Evolutionary conservation across 306 rosid genomes (phyloP), one percentile per base, ranked within the genome.

Genomic region (Glycine latifolia): DNA sequence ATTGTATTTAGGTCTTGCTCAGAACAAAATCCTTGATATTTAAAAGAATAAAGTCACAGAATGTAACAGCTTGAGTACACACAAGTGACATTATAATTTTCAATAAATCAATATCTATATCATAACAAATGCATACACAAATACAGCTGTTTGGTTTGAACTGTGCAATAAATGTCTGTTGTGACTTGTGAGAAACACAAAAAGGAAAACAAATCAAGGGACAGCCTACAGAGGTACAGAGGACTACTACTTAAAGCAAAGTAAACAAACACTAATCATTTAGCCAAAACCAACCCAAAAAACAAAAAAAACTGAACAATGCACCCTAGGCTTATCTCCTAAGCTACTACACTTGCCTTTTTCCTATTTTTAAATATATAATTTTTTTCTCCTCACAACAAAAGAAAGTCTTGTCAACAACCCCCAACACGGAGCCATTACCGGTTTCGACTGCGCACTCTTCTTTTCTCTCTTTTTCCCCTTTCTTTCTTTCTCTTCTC

Each of bases 371-470:
- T 82, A 86, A 80, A 81, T 80, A 83, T 79, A 80, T n/a, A n/a
- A n/a, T 13, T 73, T 17, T 13, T 79, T 14, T 74, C 67, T 72
- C 65, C 71, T 11, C 69, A 76, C 72, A 0, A 26, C 31, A 68
- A 84, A 89, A 89, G 85, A 86, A 80, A 77, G 88, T 87, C 89
- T 87, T 86, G 89, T 91, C 95, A 89, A 84, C 84, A 81, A 89
- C 81, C 84, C 80, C 68, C 79, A 78, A 75, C 72, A 41, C 87
- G 76, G 67, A 82, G 91, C 79, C 60, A 83, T 81, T 14, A 86
- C 86, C 71, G 67, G 87, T 86, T 81, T 83, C 82, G 75, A 85
- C 88, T 47, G 39, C 78, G 78, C 31, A 26, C 31, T 26, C 48
- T 74, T 37, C 46, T 60, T 81, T 20, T 43, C 47, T 44, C 50